Base-by-base conservation (phyloP, 768 basidiomycete species). In the Suillus weaverae region DNA sequence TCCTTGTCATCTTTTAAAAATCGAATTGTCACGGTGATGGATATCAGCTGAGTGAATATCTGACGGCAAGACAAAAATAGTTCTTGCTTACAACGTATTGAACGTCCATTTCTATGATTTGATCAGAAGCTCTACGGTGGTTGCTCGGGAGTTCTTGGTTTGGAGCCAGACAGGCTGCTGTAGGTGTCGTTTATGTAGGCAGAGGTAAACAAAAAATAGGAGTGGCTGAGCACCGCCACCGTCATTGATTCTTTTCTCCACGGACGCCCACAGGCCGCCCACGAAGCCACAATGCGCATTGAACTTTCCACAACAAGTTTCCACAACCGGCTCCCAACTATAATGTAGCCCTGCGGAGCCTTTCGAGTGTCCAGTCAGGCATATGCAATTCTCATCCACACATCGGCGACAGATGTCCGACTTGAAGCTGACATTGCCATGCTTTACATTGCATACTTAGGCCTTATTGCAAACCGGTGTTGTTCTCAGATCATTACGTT, bases 51-150 rank as follows among this genome's bases (percentile, higher is more conserved):
- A n/a, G 22, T 56, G 22, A 9, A 56, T 57, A 26, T 57, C 9
- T 18, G 36, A 56, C 14, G n/a, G 5, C 22, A 26, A 57, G 14
- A 26, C 16, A 32, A 26, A n/a, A 26, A 26, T 57, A 16, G n/a
- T 18, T 57, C 9, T 57, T 39, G 56, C 56, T 57, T 39, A 57
- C 56, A 39, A 57, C 22, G 16, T 38, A 57, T 38, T 38, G 55
- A 38, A 56, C n/a, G 22, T 38, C 36, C 36, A 9, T 56, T 10
- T 57, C 36, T 4, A 26, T 38, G 22, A 14, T 39, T 18, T 38
- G 36, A 26, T 39, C 36, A 6, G 56, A 39, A 39, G 36, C 9
- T 8, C 26, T 18, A 38, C 13, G 8, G 22, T 22, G 2, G 55
- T 38, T 38, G 36, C 16, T 51, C 13, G 4, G 30, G 2, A 30